Base-by-base conservation (phyloP, 768 basidiomycete genomes). In the Agrocybe pediades region DNA sequence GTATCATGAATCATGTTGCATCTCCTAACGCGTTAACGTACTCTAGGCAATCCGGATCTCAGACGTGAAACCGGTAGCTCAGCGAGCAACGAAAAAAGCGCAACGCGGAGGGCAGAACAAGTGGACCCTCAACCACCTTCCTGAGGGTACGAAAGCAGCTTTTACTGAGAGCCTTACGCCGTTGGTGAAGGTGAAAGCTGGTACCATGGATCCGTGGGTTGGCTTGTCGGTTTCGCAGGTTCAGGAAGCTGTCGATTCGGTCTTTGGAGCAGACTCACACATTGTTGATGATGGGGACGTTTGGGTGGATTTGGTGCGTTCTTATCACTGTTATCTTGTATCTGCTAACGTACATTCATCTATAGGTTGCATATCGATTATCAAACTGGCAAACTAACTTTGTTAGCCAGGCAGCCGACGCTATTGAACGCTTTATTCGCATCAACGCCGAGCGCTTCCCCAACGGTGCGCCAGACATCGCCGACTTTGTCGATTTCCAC, bases 331-430 rank as follows among this genome's bases (percentile, higher is more conserved):
- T 33, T 19, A 13, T 43, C 23, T 15, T 20, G 19, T 29, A 20
- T 29, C 15, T n/a, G 11, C 41, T 33, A 1, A 49, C 25, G 20
- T 27, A 30, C 29, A 30, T 16, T 24, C 20, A 3, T 49, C 7
- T 49, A 6, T 27, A 62, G 62, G 41, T 62, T 20, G 30, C 43
- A 7, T 61, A 61, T 40, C 49, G 53, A 6, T 39, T 64, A 30
- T 48, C 54, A 26, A 60, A 54, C 43, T 64, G 60, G 62, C 45
- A 51, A 1, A 60, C 59, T 25, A 39, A 41, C 2, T 64, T 64
- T 51, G 29, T 41, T 5, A 46, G 19, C 2, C 53, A 51, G 3
- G 62, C 62, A 0, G 42, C 23, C 8, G 41, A 39, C 15, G 57
- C 50, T 5, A 23, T 64, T 25, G 46, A 52, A 17, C 29, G 15